Evolutionary conservation across 192 early-diverging fungal species (phyloP), one percentile per base, ranked within the genome.

Genomic region (Oehlia diaphana): DNA sequence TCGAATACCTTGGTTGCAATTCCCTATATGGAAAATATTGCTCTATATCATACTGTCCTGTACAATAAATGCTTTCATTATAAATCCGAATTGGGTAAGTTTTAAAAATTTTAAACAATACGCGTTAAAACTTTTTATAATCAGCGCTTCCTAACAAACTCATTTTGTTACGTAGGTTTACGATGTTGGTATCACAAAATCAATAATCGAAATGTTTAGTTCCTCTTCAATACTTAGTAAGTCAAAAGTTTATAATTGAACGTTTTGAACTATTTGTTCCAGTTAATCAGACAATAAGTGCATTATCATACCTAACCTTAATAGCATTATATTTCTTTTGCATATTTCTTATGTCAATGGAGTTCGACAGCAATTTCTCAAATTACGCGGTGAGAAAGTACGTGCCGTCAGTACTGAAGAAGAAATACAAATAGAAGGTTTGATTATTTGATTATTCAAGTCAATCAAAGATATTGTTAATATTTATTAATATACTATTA

Each of bases 1-100:
- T 31, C 65, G 67, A 70, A 70, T 79, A 71, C 77, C 77, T 14
- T 79, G 77, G 77, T 16, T 79, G 23, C 65, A 71, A 39, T 33
- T 14, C 3, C 47, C 58, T 42, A 14, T 68, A 42, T 53, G 44
- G 49, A 26, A 21, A 12, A 42, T 23, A 31, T 7, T 79, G 2
- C 12, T 79, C 4, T 28, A 26, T 26, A 37, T 79, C 5, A 13
- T 71, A 8, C 1, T 49, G n/a, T 70, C 37, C 5, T 31, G 50
- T 79, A 21, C 50, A 9, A 28, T 79, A 16, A 70, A 70, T 39
- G 9, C 21, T 23, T 39, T 53, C 33, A n/a, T 70, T 12, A 21
- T 79, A 47, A 16, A 79, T 19, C 77, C 77, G 21, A 26, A 16
- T 61, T 79, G 67, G 77, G 77, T 79, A 61, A 21, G 67, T 69